phyloP scores from a whole-genome alignment of 352 stramenopile species.

The Blastocystis hominis region DNA sequence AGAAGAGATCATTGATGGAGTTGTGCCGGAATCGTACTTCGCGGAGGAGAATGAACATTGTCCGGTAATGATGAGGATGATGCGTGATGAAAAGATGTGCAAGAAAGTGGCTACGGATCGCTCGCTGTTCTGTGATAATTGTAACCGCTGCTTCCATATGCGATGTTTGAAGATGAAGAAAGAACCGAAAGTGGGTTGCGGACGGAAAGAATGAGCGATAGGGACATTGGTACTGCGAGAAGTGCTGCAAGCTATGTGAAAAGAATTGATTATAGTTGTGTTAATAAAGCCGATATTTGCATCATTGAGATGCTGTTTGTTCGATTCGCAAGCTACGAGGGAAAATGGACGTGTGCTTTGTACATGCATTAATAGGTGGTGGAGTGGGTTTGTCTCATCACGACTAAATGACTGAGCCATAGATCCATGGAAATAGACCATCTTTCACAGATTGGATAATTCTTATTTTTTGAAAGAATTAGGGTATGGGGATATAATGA shows the following conservation, averaged over 20 bases:
- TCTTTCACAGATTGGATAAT: background rate
- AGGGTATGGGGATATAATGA: background rate
- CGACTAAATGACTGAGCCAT: no score
- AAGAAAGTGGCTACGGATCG: background rate
- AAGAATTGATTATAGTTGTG: background rate
- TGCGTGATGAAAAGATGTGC: background rate
- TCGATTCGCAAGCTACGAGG: background rate
- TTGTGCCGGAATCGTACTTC: background rate
- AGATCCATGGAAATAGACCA: no score
- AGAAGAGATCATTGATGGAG: background rate
- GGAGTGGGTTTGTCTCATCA: background rate
- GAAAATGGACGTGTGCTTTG: background rate
- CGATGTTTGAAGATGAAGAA: background rate
- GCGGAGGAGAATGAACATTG: background rate
- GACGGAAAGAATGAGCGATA: background rate
- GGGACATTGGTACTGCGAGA: constrained; percentile 11
- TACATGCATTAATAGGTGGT: background rate
- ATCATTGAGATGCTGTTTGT: background rate
- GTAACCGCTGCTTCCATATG: constrained; percentile 17
- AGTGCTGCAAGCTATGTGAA: constrained; percentile 7
- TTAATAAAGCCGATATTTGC: background rate
- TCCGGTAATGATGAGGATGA: background rate
- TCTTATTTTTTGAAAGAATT: background rate
- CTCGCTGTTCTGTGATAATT: constrained; percentile 14
- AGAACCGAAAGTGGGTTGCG: background rate